A percentile compares a stretch with the other conserved stretches of the same genome.
Conservation (phyloP, 2,329 filamentous ascomycete genomes). For the Aspergillus eucalypticola region DNA sequence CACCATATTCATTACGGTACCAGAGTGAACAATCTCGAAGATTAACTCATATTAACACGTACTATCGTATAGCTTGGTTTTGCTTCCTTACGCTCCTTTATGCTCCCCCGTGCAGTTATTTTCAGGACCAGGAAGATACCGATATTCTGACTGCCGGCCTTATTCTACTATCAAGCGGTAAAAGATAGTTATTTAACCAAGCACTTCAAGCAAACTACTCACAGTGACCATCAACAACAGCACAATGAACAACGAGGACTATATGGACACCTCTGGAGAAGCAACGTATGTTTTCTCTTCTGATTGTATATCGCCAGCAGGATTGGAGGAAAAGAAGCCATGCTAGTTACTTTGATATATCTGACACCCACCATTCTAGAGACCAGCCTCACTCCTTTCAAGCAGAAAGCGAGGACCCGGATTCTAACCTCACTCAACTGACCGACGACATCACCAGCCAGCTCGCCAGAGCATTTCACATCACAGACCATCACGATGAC, state of each 20-base stretch:
- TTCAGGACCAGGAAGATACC: too few species aligned
- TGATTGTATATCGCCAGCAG: neutral
- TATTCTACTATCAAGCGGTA: too few species aligned
- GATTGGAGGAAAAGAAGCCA: neutral
- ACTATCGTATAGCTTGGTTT: too few species aligned
- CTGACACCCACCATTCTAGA: neutral
- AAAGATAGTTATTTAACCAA: neutral
- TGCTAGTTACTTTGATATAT: neutral
- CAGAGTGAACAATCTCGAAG: too few species aligned
- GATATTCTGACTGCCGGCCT: too few species aligned
- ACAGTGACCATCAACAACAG: neutral
- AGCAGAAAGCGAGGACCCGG: neutral
- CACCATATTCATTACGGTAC: too few species aligned
- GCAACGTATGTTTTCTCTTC: neutral
- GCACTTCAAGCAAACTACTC: neutral
- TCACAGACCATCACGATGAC: constrained; percentile 8
- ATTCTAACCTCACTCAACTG: neutral
- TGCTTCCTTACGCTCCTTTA: too few species aligned
- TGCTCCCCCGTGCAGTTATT: too few species aligned
- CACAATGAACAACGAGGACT: neutral
- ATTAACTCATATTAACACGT: too few species aligned
- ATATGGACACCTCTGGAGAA: neutral
- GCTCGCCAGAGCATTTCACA: constrained; percentile 6
- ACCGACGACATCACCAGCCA: constrained; percentile 7
- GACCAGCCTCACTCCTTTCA: neutral